Percentiles rank a stretch among this genome's conserved stretches.
Conservation (phyloP, 371 early-diverging fungal genomes). For the Lichtheimia corymbifera region DNA sequence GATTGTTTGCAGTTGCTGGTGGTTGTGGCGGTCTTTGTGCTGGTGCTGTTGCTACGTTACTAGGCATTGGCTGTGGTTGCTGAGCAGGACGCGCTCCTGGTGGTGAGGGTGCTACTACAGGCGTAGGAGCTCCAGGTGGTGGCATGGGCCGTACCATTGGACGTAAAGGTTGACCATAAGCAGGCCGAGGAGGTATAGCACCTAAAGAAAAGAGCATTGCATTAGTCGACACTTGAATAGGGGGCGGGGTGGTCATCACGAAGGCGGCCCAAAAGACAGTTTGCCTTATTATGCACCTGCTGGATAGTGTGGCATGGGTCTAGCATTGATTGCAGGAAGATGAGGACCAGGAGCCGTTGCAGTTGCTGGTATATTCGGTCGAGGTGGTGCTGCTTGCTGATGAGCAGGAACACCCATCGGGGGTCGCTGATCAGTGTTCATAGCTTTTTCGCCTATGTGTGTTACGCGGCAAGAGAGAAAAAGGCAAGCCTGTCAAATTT, state of each 20-base stretch:
- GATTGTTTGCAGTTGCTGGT: constrained; percentile 1
- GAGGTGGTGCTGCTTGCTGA: constrained; percentile 5
- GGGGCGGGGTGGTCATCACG: too few relatives aligned
- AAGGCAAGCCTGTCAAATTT: neutral
- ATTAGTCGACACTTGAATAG: neutral
- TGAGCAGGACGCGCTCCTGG: constrained; percentile 1
- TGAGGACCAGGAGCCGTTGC: constrained; percentile 1
- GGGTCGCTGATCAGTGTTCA: constrained; percentile 19
- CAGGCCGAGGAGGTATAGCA: constrained; percentile 11
- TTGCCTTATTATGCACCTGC: constrained; percentile 10
- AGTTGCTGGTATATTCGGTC: constrained; percentile 5
- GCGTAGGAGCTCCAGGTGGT: neutral
- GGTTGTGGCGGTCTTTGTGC: neutral
- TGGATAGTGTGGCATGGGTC: constrained; percentile 6
- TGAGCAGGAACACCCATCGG: constrained; percentile 13
- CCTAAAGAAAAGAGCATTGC: neutral
- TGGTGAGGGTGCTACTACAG: neutral
- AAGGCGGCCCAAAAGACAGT: too few relatives aligned
- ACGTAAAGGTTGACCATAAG: constrained; percentile 13
- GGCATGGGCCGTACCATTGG: constrained; percentile 8
- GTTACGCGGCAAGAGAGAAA: constrained; percentile 1
- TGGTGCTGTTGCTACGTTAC: constrained; percentile 2
- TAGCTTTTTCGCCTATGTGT: neutral
- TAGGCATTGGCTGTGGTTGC: constrained; percentile 2
- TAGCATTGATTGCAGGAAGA: constrained; percentile 4